Conservation (phyloP, 2,329 filamentous ascomycete genomes). For the Blumeria hordei region DNA sequence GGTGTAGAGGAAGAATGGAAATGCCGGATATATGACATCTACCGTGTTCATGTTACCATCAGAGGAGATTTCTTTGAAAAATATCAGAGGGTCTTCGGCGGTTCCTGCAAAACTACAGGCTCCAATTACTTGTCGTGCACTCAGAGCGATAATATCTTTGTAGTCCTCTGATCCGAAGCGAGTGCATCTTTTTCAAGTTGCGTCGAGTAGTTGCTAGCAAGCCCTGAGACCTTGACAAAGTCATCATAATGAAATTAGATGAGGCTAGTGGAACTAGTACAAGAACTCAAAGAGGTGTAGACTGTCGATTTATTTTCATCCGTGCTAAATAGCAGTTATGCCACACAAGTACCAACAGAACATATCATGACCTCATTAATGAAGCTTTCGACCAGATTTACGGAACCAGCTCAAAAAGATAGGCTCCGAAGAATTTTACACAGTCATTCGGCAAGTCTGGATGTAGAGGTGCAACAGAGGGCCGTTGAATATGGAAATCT, state of each 20-base stretch:
- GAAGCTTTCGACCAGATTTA: constrained; percentile 77
- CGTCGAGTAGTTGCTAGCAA: constrained; percentile 57
- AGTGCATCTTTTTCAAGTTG: too few relatives aligned
- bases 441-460: constrained; percentile 60
- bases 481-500: constrained; percentile 88
- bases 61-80: too few relatives aligned
- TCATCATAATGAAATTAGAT: constrained; percentile 56
- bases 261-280: constrained; percentile 52
- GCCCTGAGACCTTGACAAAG: constrained; percentile 33
- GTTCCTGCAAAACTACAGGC: too few relatives aligned
- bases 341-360: constrained; percentile 72
- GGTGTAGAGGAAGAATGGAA: constrained; percentile 70
- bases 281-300: constrained; percentile 62
- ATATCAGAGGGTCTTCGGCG: too few relatives aligned
- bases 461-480: constrained; percentile 88
- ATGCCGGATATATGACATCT: too few relatives aligned
- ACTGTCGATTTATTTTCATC: constrained; percentile 79
- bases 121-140: too few relatives aligned
- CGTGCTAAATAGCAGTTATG: constrained; percentile 86
- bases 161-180: too few relatives aligned
- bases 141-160: too few relatives aligned
- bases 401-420: constrained; percentile 65
- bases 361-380: constrained; percentile 90
- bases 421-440: constrained; percentile 58
- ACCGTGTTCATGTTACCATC: too few relatives aligned